Evolutionary conservation across 495 filamentous ascomycete genomes (phyloP).

Genomic region (Penicillium daleae): DNA sequence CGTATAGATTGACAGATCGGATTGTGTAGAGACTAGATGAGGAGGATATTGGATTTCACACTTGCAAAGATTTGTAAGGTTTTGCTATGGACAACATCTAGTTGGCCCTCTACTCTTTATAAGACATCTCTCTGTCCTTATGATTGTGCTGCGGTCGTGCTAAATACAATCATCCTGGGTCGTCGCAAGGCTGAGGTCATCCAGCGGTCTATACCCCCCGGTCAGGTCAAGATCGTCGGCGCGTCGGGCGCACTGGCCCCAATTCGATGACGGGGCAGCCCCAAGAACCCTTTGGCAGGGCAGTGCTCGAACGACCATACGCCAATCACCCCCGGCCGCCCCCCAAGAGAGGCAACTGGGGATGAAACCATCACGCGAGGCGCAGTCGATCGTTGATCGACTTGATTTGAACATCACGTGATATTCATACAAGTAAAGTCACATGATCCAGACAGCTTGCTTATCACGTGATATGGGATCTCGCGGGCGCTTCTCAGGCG

Average conservation of each 20-base stretch:
- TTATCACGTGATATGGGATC: conserved; percentile 7
- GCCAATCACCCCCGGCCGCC: not conserved
- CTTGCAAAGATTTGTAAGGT: not conserved
- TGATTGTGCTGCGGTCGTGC: not conserved
- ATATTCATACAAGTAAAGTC: too few relatives aligned
- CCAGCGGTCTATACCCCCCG: not conserved
- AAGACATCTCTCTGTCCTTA: not conserved
- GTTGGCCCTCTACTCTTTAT: not conserved
- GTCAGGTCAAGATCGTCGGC: conserved; percentile 2
- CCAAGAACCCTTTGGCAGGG: not conserved
- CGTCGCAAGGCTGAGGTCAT: conserved; percentile 1
- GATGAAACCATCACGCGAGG: not conserved
- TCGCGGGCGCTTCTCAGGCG: conserved; percentile 11
- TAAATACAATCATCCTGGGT: not conserved
- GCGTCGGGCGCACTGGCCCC: not conserved
- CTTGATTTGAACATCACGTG: not conserved
- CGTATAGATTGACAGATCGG: not conserved
- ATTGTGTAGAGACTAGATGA: not conserved
- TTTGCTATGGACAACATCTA: not conserved
- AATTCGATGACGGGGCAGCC: not conserved
- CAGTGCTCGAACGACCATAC: not conserved
- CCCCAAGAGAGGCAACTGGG: conserved; percentile 2
- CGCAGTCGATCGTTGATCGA: not conserved
- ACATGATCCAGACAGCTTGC: not conserved
- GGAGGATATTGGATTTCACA: not conserved